A percentile compares a stretch with the other conserved stretches of the same genome.
Evolutionary conservation across 1,284 basidiomycete species (phyloP).

Genomic region (Cutaneotrichosporon spelunceum): DNA sequence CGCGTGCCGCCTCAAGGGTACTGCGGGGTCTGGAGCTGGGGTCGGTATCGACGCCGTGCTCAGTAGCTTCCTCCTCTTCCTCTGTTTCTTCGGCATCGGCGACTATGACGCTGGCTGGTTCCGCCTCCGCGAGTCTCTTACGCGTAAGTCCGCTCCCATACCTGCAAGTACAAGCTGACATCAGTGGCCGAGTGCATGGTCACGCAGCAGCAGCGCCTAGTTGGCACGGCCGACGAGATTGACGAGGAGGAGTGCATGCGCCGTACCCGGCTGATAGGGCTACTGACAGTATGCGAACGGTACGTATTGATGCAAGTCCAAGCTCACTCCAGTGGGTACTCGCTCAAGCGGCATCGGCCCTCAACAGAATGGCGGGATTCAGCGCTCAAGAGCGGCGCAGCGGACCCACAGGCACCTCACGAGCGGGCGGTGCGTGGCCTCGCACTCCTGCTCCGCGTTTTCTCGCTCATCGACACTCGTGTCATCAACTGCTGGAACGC

Average conservation of each 20-base stretch:
- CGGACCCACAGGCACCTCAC: not conserved
- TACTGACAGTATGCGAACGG: not conserved
- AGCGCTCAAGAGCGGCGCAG: not conserved
- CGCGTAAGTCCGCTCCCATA: not conserved
- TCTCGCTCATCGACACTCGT: not conserved
- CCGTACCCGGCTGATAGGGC: not conserved
- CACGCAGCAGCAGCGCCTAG: not conserved
- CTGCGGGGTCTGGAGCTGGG: not conserved
- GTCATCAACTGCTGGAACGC: not conserved
- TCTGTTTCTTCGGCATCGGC: not conserved
- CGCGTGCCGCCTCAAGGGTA: not conserved
- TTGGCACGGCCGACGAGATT: not conserved
- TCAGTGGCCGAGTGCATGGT: constrained; percentile 1
- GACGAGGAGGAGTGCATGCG: not conserved
- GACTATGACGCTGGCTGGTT: not conserved
- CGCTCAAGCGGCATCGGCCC: not conserved
- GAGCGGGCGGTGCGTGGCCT: not conserved
- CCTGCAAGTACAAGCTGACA: not conserved
- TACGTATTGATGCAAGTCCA: not conserved
- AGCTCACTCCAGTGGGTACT: not conserved
- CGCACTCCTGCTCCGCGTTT: not conserved
- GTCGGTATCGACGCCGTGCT: not conserved
- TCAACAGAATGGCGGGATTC: not conserved
- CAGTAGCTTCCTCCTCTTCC: not conserved
- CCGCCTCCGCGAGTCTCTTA: not conserved